Conservation (phyloP, 1,284 basidiomycete genomes). For the Cryptococcus sp. region DNA sequence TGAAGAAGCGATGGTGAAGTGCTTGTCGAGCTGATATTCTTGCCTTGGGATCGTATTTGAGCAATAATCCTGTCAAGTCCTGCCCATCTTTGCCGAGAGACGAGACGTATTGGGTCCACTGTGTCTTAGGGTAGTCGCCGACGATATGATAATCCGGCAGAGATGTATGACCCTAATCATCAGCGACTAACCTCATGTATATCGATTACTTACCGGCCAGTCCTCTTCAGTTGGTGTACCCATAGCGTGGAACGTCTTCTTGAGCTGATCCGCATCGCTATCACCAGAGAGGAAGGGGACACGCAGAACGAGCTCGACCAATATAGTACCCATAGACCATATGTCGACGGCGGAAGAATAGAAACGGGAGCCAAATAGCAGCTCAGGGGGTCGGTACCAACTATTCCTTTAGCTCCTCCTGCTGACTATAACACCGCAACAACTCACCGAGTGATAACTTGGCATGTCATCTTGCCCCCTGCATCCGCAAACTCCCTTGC, state of each 20-base stretch:
- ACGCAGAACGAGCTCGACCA: constrained; percentile 79
- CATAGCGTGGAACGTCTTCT: constrained; percentile 87
- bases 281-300: constrained; percentile 93
- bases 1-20: constrained; percentile 44
- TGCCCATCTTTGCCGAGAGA: constrained; percentile 84
- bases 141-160: constrained; percentile 84
- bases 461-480: constrained; percentile 91
- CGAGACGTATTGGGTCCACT: constrained; percentile 68
- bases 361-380: constrained; percentile 90
- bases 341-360: constrained; percentile 98
- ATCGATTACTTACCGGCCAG: constrained; percentile 82
- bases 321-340: constrained; percentile 98
- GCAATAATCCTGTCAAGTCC: constrained; percentile 72
- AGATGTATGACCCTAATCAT: constrained; percentile 70
- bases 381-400: constrained; percentile 98
- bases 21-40: constrained; percentile 72
- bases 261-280: constrained; percentile 92
- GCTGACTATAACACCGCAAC: neutral
- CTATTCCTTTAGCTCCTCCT: constrained; percentile 48
- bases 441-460: constrained; percentile 87
- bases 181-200: neutral
- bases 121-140: constrained; percentile 70
- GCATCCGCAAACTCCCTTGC: constrained; percentile 81
- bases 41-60: constrained; percentile 80
- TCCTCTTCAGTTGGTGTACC: constrained; percentile 94